Base-by-base conservation (phyloP, 176 grass and related monocot genomes). In the sorghum (Sorghum bicolor) region DNA sequence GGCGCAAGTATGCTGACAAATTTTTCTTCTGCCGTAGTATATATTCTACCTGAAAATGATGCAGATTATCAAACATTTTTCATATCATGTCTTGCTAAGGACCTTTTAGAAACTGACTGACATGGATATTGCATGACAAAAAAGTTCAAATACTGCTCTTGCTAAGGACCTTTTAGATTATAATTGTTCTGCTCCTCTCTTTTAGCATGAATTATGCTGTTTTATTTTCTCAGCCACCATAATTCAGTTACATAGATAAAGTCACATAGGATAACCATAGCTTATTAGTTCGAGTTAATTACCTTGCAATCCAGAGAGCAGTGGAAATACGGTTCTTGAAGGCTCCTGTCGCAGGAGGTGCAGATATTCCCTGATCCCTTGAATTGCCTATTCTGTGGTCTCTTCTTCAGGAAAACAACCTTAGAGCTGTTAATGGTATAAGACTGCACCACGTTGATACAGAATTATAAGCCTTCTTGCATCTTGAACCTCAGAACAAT, bases 361-460 rank as follows among this genome's bases (percentile, higher is more conserved):
- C 95, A 98, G 50, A 93, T 88, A 86, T 98, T 98, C 15, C 95
- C 95, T 26, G 95, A 93, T 2, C 95, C 95, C 71, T 98, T 98
- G 67, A 95, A 98, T 88, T 98, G 95, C 84, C 90, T 94, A 68
- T 93, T 98, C 58, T 98, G 95, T 60, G 95, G 95, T 77, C 95
- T 93, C 72, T 98, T 98, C 90, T 95, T 98, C 80, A 98, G 79
- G 88, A 98, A 98, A 83, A 98, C 92, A 37, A 95, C 95, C 75
- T 98, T 98, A 71, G 95, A 98, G 67, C 92, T 98, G 88, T 98
- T 98, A 73, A 98, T 98, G 32, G 91, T 98, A 80, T 98, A 98
- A 57, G 95, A 87, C 95, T 98, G 91, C 90, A 87, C 75, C 78
- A 87, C 50, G 72, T 41, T 37, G 40, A 80, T 52, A 87, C 70